Conservation (phyloP, 352 stramenopile species). For the Nothophytophthora sp. region DNA sequence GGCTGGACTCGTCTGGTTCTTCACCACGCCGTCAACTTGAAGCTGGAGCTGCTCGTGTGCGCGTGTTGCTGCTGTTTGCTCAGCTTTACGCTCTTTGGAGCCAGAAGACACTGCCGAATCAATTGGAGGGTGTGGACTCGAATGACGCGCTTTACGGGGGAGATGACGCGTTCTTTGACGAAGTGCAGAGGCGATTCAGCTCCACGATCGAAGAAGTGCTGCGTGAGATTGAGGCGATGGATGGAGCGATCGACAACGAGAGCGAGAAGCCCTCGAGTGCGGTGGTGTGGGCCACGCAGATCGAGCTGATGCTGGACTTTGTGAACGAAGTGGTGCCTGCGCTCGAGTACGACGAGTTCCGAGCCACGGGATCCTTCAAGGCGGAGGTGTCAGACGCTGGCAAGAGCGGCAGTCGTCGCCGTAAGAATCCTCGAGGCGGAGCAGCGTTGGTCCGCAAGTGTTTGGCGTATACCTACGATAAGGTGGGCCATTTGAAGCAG, state of each 20-base stretch:
- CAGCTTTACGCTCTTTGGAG: slow-evolving; percentile 70
- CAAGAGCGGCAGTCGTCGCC: slow-evolving; percentile 16
- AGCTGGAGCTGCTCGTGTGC: slow-evolving; percentile 29
- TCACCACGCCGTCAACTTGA: slow-evolving; percentile 14
- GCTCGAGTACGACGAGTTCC: slow-evolving; percentile 34
- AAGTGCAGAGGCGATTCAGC: slow-evolving; percentile 53
- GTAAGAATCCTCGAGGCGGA: slow-evolving; percentile 31
- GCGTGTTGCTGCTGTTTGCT: slow-evolving; percentile 39
- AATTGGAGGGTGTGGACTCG: slow-evolving; percentile 61
- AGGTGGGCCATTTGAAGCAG: slow-evolving; percentile 19
- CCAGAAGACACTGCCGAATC: slow-evolving; percentile 37
- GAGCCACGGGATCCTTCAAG: background rate
- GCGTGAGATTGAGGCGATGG: slow-evolving; percentile 47
- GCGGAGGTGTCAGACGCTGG: slow-evolving; percentile 1
- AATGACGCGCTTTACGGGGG: slow-evolving; percentile 88
- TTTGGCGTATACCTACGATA: slow-evolving; percentile 28
- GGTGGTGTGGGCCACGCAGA: slow-evolving; percentile 23
- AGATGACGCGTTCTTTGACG: slow-evolving; percentile 45
- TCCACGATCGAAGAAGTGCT: slow-evolving; percentile 50
- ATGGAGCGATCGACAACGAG: background rate
- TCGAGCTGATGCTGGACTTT: slow-evolving; percentile 67
- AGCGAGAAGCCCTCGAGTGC: background rate
- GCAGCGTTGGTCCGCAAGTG: slow-evolving; percentile 48
- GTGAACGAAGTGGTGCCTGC: slow-evolving; percentile 45
- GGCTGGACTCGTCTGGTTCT: slow-evolving; percentile 12